These are phyloP conservation scores for Exophiala sideris DNA, from an alignment of 2,329 filamentous ascomycete species.

Conservation along the genomic window DNA sequence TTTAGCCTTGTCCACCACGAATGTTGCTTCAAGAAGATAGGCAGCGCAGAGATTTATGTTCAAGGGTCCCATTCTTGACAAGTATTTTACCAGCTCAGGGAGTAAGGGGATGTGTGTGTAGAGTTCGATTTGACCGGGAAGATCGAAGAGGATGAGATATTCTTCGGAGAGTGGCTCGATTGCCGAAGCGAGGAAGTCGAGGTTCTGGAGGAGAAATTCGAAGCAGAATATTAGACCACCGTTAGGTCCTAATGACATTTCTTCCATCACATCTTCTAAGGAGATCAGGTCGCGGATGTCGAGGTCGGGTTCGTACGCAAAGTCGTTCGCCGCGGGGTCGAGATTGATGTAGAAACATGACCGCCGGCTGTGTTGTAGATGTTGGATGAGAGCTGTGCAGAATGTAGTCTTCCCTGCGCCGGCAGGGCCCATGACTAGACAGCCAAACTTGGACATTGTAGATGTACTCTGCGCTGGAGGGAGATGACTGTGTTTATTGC, in stretches of 20 bases:
- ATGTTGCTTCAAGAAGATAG: conserved; percentile 92
- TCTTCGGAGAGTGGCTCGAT: conserved; percentile 86
- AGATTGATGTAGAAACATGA: conserved; percentile 98
- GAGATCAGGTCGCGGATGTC: conserved; percentile 95
- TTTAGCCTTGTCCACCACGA: conserved; percentile 92
- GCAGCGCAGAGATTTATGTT: conserved; percentile 90
- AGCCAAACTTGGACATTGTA: conserved; percentile 86
- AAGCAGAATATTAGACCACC: conserved; percentile 95
- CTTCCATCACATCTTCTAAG: conserved; percentile 94
- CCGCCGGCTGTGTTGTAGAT: conserved; percentile 84
- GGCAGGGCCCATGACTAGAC: conserved; percentile 92
- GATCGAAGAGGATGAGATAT: conserved; percentile 96
- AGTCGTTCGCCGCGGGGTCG: conserved; percentile 90
- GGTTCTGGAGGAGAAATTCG: conserved; percentile 89
- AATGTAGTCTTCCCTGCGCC: conserved; percentile 98
- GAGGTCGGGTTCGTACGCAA: conserved; percentile 85
- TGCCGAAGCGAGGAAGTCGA: conserved; percentile 83
- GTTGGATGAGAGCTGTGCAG: conserved; percentile 87
- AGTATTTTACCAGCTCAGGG: conserved; percentile 75
- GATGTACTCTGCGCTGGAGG: too few relatives aligned
- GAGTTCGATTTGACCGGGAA: conserved; percentile 97
- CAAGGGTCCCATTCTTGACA: conserved; percentile 73
- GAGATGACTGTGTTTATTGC: conserved; percentile 24
- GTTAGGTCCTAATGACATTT: conserved; percentile 85
- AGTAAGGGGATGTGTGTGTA: conserved; percentile 96